Evolutionary conservation across 2,329 filamentous ascomycete species (phyloP), one percentile per base, ranked within the genome.

Genomic region (Metarhizium brunneum): DNA sequence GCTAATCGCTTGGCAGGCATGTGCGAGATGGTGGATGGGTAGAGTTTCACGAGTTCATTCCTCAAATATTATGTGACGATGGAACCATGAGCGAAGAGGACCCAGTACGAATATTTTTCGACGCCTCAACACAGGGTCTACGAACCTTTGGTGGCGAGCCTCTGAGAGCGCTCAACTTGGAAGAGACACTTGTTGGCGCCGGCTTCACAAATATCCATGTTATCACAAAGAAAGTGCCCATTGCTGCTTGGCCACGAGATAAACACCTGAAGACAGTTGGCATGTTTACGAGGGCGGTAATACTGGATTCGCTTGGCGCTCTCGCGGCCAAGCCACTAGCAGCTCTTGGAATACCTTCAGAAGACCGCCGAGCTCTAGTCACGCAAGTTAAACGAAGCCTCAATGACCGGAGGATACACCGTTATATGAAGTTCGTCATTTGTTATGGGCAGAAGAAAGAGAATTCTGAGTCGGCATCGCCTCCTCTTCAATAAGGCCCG

Each of bases 11-110:
- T 29, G 3, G 48, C 47, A 75, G 71, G 10, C 67, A 77, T 55
- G 60, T 77, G 11, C 69, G 65, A 47, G 70, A 71, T 0, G 78
- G 78, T n/a, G 77, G 76, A 49, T 80, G 76, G 73, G 67, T 81
- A 40, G 78, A 81, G 59, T 72, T 78, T 45, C 75, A 77, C 25
- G 77, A 80, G 53, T 66, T 76, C 35, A 69, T 73, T 48, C 68
- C 68, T 13, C 65, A 65, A 29, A 67, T 76, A 13, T 63, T 67
- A 32, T 77, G 71, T 58, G 75, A 78, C 57, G 73, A 77, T 54
- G 69, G 64, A 47, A 73, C 73, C 10, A 75, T 79, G 70, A 61
- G 64, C 2, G 61, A 67, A 3, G 68, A 76, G 53, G 70, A 76
- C 48, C 65, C 70, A 3, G 61, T 76, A 40, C 62, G 62, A 29